A percentile compares a stretch with the other conserved stretches of the same genome.
phyloP scores from a whole-genome alignment of 2,329 filamentous ascomycete species.

The Trichothecium roseum region DNA sequence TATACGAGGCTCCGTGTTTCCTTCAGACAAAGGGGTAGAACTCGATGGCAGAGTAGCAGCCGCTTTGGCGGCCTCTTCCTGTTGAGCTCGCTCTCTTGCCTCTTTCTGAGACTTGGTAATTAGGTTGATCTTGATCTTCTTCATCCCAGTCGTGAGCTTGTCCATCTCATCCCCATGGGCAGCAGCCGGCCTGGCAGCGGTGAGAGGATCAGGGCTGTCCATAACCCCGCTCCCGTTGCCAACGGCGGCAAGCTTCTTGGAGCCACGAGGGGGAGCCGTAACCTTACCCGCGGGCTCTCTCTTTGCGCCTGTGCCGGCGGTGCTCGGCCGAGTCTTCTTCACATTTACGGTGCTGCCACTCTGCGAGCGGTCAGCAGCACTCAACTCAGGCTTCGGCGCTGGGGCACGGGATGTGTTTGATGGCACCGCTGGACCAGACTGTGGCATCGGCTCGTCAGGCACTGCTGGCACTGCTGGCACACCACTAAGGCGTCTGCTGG shows the following conservation, averaged over 20 bases:
- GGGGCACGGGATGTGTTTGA: too few species aligned
- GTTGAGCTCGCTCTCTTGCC: slow-evolving; percentile 29
- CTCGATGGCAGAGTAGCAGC: neutral
- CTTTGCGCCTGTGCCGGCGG: slow-evolving; percentile 32
- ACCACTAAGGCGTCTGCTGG: slow-evolving; percentile 38
- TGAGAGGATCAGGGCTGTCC: slow-evolving; percentile 3
- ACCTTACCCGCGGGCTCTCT: slow-evolving; percentile 21
- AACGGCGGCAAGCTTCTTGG: slow-evolving; percentile 23
- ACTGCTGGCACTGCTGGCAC: slow-evolving; percentile 25
- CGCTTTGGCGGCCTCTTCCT: slow-evolving; percentile 11
- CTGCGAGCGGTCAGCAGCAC: slow-evolving; percentile 1
- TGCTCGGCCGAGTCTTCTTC: slow-evolving; percentile 44
- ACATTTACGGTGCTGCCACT: slow-evolving; percentile 28
- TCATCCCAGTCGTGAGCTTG: slow-evolving; percentile 46
- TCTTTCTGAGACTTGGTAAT: slow-evolving; percentile 49
- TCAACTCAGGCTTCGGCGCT: slow-evolving; percentile 4
- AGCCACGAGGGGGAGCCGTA: slow-evolving; percentile 14
- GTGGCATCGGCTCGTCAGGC: slow-evolving; percentile 10
- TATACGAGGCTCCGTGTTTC: neutral
- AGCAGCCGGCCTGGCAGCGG: slow-evolving; percentile 6
- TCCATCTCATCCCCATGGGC: slow-evolving; percentile 33
- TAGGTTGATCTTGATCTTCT: slow-evolving; percentile 52
- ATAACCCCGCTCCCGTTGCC: slow-evolving; percentile 5
- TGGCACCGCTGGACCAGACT: slow-evolving; percentile 1
- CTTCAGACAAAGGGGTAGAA: neutral